Conservation (phyloP, 1,284 basidiomycete genomes). For the Malassezia yamatoensis region DNA sequence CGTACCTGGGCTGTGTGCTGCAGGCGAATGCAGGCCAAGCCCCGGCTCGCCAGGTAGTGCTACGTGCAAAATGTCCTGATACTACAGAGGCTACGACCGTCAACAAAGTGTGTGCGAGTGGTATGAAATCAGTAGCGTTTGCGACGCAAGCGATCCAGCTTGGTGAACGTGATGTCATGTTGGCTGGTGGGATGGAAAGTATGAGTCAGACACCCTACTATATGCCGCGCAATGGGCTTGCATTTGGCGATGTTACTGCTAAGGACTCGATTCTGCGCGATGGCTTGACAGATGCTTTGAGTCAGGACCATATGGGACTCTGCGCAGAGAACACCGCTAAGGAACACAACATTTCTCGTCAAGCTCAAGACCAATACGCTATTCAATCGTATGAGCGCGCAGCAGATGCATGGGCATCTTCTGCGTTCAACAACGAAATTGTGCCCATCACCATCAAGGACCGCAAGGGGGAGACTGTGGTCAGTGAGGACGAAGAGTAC, state of each 20-base stretch:
- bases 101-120: constrained; percentile 59
- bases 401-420: constrained; percentile 75
- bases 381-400: constrained; percentile 90
- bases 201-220: constrained; percentile 57
- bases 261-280: constrained; percentile 82
- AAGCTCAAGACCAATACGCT: constrained; percentile 57
- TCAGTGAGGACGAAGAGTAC: constrained; percentile 95
- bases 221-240: constrained; percentile 65
- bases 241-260: constrained; percentile 78
- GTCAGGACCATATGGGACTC: constrained; percentile 34
- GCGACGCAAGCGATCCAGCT: constrained; percentile 50
- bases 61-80: constrained; percentile 77
- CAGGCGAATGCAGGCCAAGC: constrained; percentile 50
- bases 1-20: constrained; percentile 78
- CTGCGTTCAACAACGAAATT: constrained; percentile 77
- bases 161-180: constrained; percentile 49
- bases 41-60: constrained; percentile 52
- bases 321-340: constrained; percentile 50
- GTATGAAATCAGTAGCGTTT: constrained; percentile 51
- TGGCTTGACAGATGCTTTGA: constrained; percentile 57
- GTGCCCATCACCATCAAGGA: constrained; percentile 65
- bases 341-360: constrained; percentile 47
- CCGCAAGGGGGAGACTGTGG: constrained; percentile 74
- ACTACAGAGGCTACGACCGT: constrained; percentile 93
- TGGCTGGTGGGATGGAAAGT: constrained; percentile 52